Percentiles rank a stretch among this genome's conserved stretches.
These are phyloP conservation scores for Chytriomyces sp. DNA, from an alignment of 192 early-diverging fungal genomes.

Conservation along the genomic window DNA sequence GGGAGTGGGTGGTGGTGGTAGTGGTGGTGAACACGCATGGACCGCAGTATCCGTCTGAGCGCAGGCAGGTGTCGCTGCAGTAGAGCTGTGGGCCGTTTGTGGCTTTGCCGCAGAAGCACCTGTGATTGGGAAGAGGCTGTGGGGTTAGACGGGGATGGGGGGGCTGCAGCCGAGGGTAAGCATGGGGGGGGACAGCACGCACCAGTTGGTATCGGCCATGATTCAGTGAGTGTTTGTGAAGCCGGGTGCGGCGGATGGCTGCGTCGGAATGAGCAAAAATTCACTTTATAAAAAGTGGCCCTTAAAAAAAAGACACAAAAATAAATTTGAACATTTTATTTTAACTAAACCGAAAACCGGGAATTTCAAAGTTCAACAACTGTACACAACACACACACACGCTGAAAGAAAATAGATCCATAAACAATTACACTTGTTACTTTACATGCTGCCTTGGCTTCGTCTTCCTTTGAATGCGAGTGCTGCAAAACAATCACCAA, in stretches of 20 bases:
- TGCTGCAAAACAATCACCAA: background rate
- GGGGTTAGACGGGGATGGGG: background rate
- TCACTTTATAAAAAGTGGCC: too few relatives aligned
- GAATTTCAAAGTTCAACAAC: too few relatives aligned
- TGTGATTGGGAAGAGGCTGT: background rate
- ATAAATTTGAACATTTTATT: too few relatives aligned
- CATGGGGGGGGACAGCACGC: background rate
- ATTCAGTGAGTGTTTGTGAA: background rate
- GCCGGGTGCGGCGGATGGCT: background rate
- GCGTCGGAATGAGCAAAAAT: background rate
- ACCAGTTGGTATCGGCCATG: conserved; percentile 1
- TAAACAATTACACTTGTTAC: too few relatives aligned
- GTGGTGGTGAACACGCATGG: background rate
- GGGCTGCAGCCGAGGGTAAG: background rate
- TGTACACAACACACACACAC: too few relatives aligned
- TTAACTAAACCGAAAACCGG: too few relatives aligned
- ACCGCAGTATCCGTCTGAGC: background rate
- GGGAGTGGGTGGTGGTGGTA: too few relatives aligned
- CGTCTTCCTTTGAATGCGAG: background rate
- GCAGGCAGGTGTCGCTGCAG: background rate
- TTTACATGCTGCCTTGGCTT: too few relatives aligned
- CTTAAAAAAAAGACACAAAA: too few relatives aligned
- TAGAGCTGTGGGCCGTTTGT: background rate
- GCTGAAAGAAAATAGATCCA: too few relatives aligned
- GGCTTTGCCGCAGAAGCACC: background rate